phyloP scores from a whole-genome alignment of 768 basidiomycete species.

The Krasilnikovozyma curviuscula region DNA sequence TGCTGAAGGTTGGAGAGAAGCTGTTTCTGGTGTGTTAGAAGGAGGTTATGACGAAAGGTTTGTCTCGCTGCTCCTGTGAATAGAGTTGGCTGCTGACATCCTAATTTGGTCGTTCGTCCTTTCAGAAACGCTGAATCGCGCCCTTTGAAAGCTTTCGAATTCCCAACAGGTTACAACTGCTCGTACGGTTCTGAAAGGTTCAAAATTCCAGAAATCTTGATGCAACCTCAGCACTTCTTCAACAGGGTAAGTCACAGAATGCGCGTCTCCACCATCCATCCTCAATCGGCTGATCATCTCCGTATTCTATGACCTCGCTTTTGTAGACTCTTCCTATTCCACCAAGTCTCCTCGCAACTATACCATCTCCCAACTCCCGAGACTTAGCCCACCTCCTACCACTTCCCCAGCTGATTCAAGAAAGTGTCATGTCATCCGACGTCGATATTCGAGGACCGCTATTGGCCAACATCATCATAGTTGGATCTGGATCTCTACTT shows the following conservation, averaged over 20 bases:
- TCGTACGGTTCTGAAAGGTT: slow-evolving; percentile 68
- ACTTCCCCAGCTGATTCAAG: slow-evolving; percentile 52
- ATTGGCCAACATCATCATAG: slow-evolving; percentile 79
- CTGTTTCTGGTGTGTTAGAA: slow-evolving; percentile 64
- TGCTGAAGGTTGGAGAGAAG: slow-evolving; percentile 86
- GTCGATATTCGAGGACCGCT: slow-evolving; percentile 78
- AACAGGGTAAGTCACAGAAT: slow-evolving; percentile 19
- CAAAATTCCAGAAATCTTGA: slow-evolving; percentile 71
- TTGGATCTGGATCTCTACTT: slow-evolving; percentile 80
- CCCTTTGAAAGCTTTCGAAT: slow-evolving; percentile 51
- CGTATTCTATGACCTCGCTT: not conserved
- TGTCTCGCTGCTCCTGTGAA: not conserved
- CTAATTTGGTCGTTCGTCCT: not conserved
- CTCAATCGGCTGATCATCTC: not conserved
- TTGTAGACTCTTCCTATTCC: slow-evolving; percentile 21
- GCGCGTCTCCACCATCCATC: not conserved
- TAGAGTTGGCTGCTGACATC: not conserved
- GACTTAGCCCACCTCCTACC: slow-evolving; percentile 25
- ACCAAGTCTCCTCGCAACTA: slow-evolving; percentile 18
- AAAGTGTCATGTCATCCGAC: slow-evolving; percentile 66
- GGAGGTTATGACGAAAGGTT: slow-evolving; percentile 77
- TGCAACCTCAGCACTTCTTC: slow-evolving; percentile 38
- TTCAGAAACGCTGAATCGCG: slow-evolving; percentile 22
- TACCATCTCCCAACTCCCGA: slow-evolving; percentile 25
- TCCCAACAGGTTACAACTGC: slow-evolving; percentile 77